Conservation (phyloP, 2,329 filamentous ascomycete species). For the Samsoniella hepiali region DNA sequence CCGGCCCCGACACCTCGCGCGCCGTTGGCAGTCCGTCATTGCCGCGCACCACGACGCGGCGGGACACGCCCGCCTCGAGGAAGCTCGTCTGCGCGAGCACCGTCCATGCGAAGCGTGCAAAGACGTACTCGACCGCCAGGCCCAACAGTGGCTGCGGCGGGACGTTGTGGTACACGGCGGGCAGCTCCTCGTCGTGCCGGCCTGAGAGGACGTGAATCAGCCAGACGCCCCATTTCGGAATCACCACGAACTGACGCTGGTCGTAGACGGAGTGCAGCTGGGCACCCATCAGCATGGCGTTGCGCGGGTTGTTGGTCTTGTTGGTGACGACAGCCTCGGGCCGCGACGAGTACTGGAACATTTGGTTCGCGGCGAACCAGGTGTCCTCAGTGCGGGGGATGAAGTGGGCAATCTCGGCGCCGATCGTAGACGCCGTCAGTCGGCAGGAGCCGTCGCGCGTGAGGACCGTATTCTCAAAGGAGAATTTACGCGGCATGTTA, state of each 20-base stretch:
- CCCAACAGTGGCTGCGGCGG: neutral
- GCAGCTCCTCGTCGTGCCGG: neutral
- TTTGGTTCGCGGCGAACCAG: conserved; percentile 7
- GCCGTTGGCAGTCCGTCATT: neutral
- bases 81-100: neutral
- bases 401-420: neutral
- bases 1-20: neutral
- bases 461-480: neutral
- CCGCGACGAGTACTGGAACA: conserved; percentile 2
- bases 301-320: neutral
- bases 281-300: neutral
- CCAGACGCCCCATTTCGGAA: conserved; percentile 8
- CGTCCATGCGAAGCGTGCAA: conserved; percentile 4
- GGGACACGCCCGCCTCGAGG: neutral
- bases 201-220: neutral
- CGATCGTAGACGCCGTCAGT: neutral
- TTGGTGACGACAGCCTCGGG: neutral
- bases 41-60: neutral
- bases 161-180: conserved; percentile 5
- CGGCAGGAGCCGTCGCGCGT: conserved; percentile 2
- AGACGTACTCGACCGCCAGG: neutral
- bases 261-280: conserved; percentile 3
- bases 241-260: neutral
- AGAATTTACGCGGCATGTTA: neutral
- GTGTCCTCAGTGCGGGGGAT: conserved; percentile 1